Evolutionary conservation across 805 yeast species (phyloP), one percentile per base, ranked within the genome.

Genomic region (Helenozyma rhizophorensis): DNA sequence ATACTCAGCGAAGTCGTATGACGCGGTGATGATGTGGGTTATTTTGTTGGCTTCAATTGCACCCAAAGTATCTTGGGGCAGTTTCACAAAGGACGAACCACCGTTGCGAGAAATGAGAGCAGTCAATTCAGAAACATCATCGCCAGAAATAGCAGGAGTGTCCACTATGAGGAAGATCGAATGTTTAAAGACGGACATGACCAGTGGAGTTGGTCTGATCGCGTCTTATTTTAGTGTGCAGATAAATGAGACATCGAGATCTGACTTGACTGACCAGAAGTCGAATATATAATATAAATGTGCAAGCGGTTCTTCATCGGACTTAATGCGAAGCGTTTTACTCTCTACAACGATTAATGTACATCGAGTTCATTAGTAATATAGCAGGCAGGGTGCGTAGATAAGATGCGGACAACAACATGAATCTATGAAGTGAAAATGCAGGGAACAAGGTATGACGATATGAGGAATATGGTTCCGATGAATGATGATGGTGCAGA

Each of bases 1-100:
- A 46, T 68, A 77, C 19, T 72, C 78, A 3, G 70, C 68, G 42
- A 83, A 83, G 16, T 74, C 66, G 13, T 65, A 56, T 4, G 73
- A 58, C 25, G 62, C 56, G 13, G 85, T 58, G 11, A 85, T 65
- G 13, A 84, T 58, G 48, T 79, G 79, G 8, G 72, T 60, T 17
- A 60, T 48, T 10, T 17, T 21, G 27, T 23, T 31, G 15, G 19
- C 11, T 7, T 29, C 30, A 9, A 37, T 33, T 12, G 24, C 18
- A n/a, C 28, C 32, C 10, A 5, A 10, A 4, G 39, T 23, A 7
- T 30, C n/a, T 1, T 24, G 19, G 12, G 32, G 25, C n/a, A 26
- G n/a, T 14, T 11, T 15, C n/a, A 19, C 26, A 17, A 14, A 4
- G 10, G 13, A 18, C 5, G 21, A 11, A 21, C 49, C 49, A 21